Conservation (phyloP, 1,284 basidiomycete genomes). For the Rhodotorula sp. region DNA sequence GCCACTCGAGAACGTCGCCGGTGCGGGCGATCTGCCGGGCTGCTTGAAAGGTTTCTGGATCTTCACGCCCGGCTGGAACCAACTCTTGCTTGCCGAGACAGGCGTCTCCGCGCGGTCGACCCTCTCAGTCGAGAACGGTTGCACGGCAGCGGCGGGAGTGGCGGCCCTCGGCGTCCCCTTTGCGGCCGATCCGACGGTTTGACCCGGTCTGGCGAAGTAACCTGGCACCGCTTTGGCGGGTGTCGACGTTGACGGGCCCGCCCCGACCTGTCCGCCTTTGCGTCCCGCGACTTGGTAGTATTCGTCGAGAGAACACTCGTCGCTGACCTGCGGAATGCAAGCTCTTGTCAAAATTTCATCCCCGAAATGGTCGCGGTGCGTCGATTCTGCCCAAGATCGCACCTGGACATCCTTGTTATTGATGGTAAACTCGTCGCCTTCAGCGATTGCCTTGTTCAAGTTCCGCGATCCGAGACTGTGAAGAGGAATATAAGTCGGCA, state of each 20-base stretch:
- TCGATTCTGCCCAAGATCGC: background rate
- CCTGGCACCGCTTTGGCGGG: conserved; percentile 7
- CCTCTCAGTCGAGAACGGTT: background rate
- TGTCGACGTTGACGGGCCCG: background rate
- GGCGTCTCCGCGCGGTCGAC: background rate
- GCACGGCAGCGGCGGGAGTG: background rate
- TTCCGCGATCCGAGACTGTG: conserved; percentile 15
- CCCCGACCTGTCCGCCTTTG: background rate
- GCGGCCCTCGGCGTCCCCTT: background rate
- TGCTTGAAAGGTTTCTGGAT: conserved; percentile 19
- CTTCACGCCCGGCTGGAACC: background rate
- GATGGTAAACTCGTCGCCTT: conserved; percentile 58
- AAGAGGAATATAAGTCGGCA: background rate
- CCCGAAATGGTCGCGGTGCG: too few species aligned
- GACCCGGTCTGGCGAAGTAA: conserved; percentile 7
- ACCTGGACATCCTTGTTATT: conserved; percentile 12
- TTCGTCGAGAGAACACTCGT: conserved; percentile 8
- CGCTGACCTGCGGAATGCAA: conserved; percentile 3
- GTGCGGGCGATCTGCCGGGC: background rate
- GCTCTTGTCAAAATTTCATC: too few species aligned
- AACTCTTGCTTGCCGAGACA: background rate
- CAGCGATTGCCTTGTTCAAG: conserved; percentile 44
- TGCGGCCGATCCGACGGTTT: background rate
- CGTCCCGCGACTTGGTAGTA: background rate
- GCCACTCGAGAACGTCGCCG: background rate